Evolutionary conservation across 768 basidiomycete genomes (phyloP).

Genomic region (Hygrophorus pudorinus): DNA sequence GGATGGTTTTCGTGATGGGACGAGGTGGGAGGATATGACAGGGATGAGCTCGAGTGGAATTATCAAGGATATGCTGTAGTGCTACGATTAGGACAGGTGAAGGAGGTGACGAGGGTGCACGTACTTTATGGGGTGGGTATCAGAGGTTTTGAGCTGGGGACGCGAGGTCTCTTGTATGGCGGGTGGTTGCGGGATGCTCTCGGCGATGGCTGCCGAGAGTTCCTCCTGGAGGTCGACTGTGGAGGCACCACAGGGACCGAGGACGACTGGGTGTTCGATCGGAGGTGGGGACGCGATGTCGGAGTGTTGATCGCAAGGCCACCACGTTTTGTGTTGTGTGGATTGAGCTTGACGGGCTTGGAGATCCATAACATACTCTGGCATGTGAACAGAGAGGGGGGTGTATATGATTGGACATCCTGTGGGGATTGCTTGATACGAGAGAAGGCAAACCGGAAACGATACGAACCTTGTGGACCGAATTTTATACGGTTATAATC

Average conservation of each 20-base stretch:
- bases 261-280: slow-evolving; percentile 12
- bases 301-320: slow-evolving; percentile 25
- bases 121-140: slow-evolving; percentile 78
- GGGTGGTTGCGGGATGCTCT: slow-evolving; percentile 5
- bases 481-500: slow-evolving; percentile 64
- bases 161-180: slow-evolving; percentile 7
- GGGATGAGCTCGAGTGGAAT: slow-evolving; percentile 50
- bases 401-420: slow-evolving; percentile 50
- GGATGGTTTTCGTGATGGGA: slow-evolving; percentile 15
- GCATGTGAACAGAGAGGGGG: slow-evolving; percentile 54
- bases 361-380: slow-evolving; percentile 45
- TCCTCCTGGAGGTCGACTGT: slow-evolving; percentile 31
- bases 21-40: slow-evolving; percentile 38
- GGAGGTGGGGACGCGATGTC: slow-evolving; percentile 5
- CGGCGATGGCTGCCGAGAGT: slow-evolving; percentile 42
- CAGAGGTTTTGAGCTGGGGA: slow-evolving; percentile 52
- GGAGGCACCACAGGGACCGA: slow-evolving; percentile 18
- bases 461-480: slow-evolving; percentile 30
- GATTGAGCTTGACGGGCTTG: slow-evolving; percentile 38
- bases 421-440: slow-evolving; percentile 14
- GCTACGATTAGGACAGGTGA: neutral
- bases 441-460: neutral
- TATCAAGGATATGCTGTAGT: slow-evolving; percentile 48
- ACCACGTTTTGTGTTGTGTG: slow-evolving; percentile 35
- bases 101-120: slow-evolving; percentile 21